phyloP scores from a whole-genome alignment of 2,329 filamentous ascomycete genomes.

The Botryosphaeria dothidea region DNA sequence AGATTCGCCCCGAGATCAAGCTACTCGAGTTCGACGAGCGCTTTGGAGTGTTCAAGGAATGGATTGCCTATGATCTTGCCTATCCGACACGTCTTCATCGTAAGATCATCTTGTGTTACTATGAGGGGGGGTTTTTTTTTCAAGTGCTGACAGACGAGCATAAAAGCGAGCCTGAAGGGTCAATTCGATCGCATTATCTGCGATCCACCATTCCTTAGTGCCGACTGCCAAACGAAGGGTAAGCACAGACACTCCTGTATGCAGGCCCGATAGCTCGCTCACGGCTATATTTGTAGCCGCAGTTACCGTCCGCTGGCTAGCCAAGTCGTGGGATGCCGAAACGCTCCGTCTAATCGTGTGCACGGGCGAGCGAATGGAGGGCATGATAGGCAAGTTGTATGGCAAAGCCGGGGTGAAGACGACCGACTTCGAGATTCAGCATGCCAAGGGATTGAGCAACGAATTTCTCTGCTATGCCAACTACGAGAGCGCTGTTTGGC shows the following conservation, averaged over 20 bases:
- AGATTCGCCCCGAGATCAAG: slow-evolving; percentile 56
- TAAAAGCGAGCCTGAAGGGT: slow-evolving; percentile 58
- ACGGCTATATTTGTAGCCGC: slow-evolving; percentile 53
- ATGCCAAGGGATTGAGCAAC: slow-evolving; percentile 74
- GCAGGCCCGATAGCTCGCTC: background rate
- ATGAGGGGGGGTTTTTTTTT: background rate
- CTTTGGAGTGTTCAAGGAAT: slow-evolving; percentile 73
- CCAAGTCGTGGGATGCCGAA: slow-evolving; percentile 48
- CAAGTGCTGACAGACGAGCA: background rate
- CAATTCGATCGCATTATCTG: slow-evolving; percentile 69
- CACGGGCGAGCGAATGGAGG: slow-evolving; percentile 76
- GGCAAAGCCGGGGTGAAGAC: slow-evolving; percentile 60
- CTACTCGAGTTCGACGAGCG: slow-evolving; percentile 75
- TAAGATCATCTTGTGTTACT: slow-evolving; percentile 30
- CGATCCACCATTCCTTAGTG: slow-evolving; percentile 78
- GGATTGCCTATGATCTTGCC: slow-evolving; percentile 73
- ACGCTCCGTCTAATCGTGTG: slow-evolving; percentile 60
- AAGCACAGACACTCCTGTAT: background rate
- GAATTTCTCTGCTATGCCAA: slow-evolving; percentile 81
- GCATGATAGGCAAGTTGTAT: slow-evolving; percentile 67
- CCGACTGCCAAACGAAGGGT: slow-evolving; percentile 81
- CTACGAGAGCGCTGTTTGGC: slow-evolving; percentile 62
- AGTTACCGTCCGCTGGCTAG: slow-evolving; percentile 73
- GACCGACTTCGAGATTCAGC: slow-evolving; percentile 68
- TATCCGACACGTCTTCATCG: slow-evolving; percentile 66